These are phyloP conservation scores for Ophiostoma triangulosporum DNA, from an alignment of 2,329 filamentous ascomycete species.

Conservation along the genomic window DNA sequence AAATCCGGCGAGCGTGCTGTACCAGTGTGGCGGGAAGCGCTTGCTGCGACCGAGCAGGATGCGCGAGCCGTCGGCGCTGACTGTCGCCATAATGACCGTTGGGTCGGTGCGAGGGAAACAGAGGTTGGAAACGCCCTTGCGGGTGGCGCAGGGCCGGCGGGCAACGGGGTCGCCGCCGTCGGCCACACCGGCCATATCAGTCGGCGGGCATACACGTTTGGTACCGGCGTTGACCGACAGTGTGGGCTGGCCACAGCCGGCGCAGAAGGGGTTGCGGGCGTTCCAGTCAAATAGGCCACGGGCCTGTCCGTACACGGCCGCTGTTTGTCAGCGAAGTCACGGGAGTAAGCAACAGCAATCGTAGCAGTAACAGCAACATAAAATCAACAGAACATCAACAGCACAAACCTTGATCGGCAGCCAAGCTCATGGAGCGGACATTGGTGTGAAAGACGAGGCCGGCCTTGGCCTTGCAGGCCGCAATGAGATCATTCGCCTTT, in stretches of 20 bases:
- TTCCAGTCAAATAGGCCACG: slow-evolving; percentile 92
- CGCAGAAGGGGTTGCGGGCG: slow-evolving; percentile 80
- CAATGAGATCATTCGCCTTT: slow-evolving; percentile 40
- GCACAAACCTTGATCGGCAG: slow-evolving; percentile 32
- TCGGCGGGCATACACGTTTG: slow-evolving; percentile 66
- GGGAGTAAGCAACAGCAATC: too few species aligned
- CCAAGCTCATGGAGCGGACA: slow-evolving; percentile 27
- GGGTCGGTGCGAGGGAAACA: slow-evolving; percentile 87
- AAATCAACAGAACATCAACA: background rate
- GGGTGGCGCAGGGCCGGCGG: slow-evolving; percentile 63
- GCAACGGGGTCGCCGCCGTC: slow-evolving; percentile 31
- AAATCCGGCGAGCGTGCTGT: slow-evolving; percentile 78
- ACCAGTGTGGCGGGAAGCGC: slow-evolving; percentile 74
- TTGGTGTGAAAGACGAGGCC: slow-evolving; percentile 56
- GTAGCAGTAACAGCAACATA: too few species aligned
- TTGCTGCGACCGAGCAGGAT: slow-evolving; percentile 76
- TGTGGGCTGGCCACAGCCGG: slow-evolving; percentile 71
- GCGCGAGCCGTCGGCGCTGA: slow-evolving; percentile 64
- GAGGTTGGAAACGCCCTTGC: slow-evolving; percentile 78
- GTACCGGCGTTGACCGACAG: slow-evolving; percentile 67
- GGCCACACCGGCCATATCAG: slow-evolving; percentile 41
- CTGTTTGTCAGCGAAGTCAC: slow-evolving; percentile 38
- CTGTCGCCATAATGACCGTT: slow-evolving; percentile 87
- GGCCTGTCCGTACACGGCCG: slow-evolving; percentile 81
- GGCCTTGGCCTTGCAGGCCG: slow-evolving; percentile 37